Base-by-base conservation (phyloP, 805 yeast species). In the Pichia kluyveri region DNA sequence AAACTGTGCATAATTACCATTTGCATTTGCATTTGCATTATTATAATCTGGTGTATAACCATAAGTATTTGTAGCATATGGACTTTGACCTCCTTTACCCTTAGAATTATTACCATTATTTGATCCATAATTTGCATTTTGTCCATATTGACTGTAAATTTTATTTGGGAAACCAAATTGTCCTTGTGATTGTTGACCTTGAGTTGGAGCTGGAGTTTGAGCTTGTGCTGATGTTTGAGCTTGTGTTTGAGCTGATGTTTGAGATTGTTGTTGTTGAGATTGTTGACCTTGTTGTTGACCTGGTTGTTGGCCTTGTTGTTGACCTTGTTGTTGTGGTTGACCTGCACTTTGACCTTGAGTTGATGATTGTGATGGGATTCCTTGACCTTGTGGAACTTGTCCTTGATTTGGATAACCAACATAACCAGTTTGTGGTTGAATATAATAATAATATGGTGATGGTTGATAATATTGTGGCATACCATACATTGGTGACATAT, bases 361-460 rank as follows among this genome's bases (percentile, higher is more conserved):
- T 38, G 43, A 23, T 23, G 26, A 23, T 23, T 23, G 26, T 23
- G 26, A 23, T 55, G 39, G 32, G 42, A 46, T 50, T 41, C 50
- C 51, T 44, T 45, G 54, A n/a, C 19, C 47, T 42, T 52, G 57
- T 42, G 56, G 56, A 42, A 53, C 56, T 42, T 54, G 53, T 48
- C 55, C 62, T 30, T 56, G 63, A 28, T 45, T 19, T 38, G 43
- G 47, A 15, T 48, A 48, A 15, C 47, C 44, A 42, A 44, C 41
- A 23, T 40, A 48, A 17, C 45, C 43, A 28, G 30, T 44, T 48
- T 48, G 50, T 40, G 47, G 50, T 43, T 43, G 51, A 42, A 47
- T 63, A 42, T 57, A 52, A 46, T 61, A 62, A 54, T 61, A 62
- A 57, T 60, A 63, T 46, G 63, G 65, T 54, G 58, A 63, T 46